These are phyloP conservation scores for Eremochloa ophiuroides DNA, from an alignment of 176 grass and related monocot genomes.

Conservation along the genomic window DNA sequence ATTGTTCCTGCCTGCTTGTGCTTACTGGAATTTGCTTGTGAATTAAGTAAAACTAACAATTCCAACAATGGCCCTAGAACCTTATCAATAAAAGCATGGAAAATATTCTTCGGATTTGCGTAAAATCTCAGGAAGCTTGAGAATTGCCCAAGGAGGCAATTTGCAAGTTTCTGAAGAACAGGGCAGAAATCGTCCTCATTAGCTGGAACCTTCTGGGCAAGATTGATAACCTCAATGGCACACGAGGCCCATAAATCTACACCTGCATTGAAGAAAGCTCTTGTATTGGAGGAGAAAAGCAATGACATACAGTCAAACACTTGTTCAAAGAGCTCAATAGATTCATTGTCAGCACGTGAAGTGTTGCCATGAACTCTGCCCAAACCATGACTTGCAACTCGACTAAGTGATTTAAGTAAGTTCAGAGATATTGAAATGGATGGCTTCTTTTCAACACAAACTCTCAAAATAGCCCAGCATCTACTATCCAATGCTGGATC, in stretches of 20 bases:
- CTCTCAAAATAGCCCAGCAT: conserved; percentile 68
- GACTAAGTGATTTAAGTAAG: conserved; percentile 69
- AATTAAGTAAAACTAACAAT: conserved; percentile 79
- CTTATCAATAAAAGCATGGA: conserved; percentile 75
- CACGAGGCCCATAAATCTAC: conserved; percentile 80
- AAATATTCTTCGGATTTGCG: conserved; percentile 90
- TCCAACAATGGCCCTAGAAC: conserved; percentile 71
- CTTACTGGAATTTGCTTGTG: conserved; percentile 45
- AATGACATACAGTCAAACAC: conserved; percentile 62
- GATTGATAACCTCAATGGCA: conserved; percentile 56
- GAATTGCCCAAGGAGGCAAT: conserved; percentile 72
- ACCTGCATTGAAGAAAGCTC: conserved; percentile 77
- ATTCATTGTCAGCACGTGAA: conserved; percentile 35
- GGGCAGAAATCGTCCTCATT: conserved; percentile 41
- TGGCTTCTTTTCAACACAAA: conserved; percentile 64
- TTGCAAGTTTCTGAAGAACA: conserved; percentile 44
- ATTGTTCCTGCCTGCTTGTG: conserved; percentile 23
- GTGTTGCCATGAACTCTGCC: conserved; percentile 29
- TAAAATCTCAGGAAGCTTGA: conserved; percentile 72
- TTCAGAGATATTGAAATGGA: conserved; percentile 58
- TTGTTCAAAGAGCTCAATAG: conserved; percentile 43
- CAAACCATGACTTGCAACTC: conserved; percentile 53
- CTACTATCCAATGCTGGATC: conserved; percentile 74
- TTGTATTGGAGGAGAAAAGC: conserved; percentile 71
- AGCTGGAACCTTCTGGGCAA: conserved; percentile 55